Evolutionary conservation across 2,329 filamentous ascomycete species (phyloP).

Genomic region (Emydomyces testavorans): DNA sequence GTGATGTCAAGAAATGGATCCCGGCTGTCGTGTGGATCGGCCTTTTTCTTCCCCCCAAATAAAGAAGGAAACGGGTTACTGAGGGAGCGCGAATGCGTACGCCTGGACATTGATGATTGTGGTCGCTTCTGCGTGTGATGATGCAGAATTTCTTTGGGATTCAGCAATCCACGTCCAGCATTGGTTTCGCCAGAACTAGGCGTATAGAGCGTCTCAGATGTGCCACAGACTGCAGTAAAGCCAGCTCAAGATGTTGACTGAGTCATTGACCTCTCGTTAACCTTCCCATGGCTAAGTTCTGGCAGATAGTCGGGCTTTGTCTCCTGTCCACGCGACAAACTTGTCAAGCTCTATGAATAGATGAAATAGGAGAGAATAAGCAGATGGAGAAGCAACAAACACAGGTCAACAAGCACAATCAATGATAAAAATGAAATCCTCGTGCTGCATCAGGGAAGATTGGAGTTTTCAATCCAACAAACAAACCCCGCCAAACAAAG

Average conservation of each 20-base stretch:
- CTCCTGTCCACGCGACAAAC: not conserved
- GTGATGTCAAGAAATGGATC: constrained; percentile 32
- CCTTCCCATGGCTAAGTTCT: not conserved
- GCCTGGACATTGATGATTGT: constrained; percentile 11
- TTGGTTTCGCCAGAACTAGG: not conserved
- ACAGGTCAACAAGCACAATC: not conserved
- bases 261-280: constrained; percentile 2
- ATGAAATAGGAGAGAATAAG: not conserved
- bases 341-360: not conserved
- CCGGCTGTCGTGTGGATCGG: constrained; percentile 42
- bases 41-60: constrained; percentile 47
- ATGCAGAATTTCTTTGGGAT: constrained; percentile 1
- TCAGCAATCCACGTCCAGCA: not conserved
- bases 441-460: not conserved
- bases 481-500: not conserved
- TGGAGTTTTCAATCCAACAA: not conserved
- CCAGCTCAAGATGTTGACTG: constrained; percentile 1
- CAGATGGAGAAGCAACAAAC: not conserved
- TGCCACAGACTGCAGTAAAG: not conserved
- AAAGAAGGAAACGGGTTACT: constrained; percentile 70
- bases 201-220: constrained; percentile 1
- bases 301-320: not conserved
- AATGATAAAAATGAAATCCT: not conserved
- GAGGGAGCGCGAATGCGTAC: constrained; percentile 52
- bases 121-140: not conserved